Conservation (phyloP, 768 basidiomycete genomes). For the Podaxis sp. region DNA sequence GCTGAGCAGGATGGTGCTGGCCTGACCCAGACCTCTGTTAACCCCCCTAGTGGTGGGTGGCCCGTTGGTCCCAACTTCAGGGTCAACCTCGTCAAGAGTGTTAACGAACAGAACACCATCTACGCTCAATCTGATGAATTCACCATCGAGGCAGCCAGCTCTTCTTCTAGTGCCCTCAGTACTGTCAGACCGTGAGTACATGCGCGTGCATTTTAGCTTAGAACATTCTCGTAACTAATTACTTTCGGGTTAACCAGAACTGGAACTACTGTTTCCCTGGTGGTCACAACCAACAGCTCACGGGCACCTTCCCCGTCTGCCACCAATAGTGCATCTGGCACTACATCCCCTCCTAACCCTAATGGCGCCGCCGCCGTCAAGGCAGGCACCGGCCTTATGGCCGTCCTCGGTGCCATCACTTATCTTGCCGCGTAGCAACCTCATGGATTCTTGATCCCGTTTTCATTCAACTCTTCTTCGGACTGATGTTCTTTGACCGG, state of each 20-base stretch:
- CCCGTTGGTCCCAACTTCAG: slow-evolving; percentile 57
- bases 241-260: slow-evolving; percentile 3
- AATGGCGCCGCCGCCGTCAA: slow-evolving; percentile 19
- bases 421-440: slow-evolving; percentile 7
- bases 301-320: slow-evolving; percentile 11
- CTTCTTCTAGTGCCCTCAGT: slow-evolving; percentile 13
- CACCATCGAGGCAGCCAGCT: slow-evolving; percentile 28
- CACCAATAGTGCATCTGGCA: slow-evolving; percentile 16
- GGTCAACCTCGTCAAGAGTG: slow-evolving; percentile 63
- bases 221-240: background rate
- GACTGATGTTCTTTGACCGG: background rate
- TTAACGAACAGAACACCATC: slow-evolving; percentile 43
- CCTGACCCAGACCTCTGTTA: slow-evolving; percentile 32
- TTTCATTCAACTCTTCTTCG: background rate
- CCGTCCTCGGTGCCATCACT: slow-evolving; percentile 21
- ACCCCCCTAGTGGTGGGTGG: slow-evolving; percentile 63
- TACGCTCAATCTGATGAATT: slow-evolving; percentile 72
- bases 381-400: slow-evolving; percentile 22
- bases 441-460: background rate
- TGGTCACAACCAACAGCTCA: slow-evolving; percentile 14
- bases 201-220: background rate
- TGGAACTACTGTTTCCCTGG: slow-evolving; percentile 7
- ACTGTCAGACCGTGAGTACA: slow-evolving; percentile 19
- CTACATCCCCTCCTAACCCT: slow-evolving; percentile 16
- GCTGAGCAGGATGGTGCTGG: slow-evolving; percentile 48